Base-by-base conservation (phyloP, 768 basidiomycete genomes). In the Tulasnella sp. region DNA sequence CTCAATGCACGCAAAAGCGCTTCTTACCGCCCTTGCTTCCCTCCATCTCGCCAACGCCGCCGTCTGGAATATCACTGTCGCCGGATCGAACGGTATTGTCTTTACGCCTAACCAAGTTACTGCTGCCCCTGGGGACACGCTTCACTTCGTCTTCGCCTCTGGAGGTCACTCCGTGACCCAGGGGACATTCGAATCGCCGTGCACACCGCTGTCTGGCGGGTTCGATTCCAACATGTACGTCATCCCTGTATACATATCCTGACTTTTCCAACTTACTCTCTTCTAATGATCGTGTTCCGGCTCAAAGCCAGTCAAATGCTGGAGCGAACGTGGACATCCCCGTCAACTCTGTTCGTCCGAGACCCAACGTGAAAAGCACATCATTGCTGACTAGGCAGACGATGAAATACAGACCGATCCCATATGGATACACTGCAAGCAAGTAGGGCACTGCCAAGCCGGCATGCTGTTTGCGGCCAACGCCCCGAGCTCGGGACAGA, bases 361-460 rank as follows among this genome's bases (percentile, higher is more conserved):
- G n/a, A n/a, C n/a, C n/a, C n/a, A n/a, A n/a, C n/a, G n/a, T 62
- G 11, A 22, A 32, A 37, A 11, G 4, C 26, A 11, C 5, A 5
- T 26, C 11, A 8, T 32, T n/a, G 6, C 29, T 11, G n/a, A 12
- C 11, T 14, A 8, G 29, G 1, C 5, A 19, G 19, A 1, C 2
- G 22, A n/a, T 65, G 63, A 65, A n/a, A 22, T 65, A 4, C 67
- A 86, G 85, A 88, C 87, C 34, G 66, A 71, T 4, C 77, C 79
- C 12, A 78, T 86, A 74, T 88, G 87, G 86, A 83, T 84, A 62
- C 87, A 84, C 80, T 79, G 63, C 11, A 77, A 77, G 62, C 75
- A 71, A 40, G 59, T 35, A 22, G 71, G 59, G 26, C 74, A 75
- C 73, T 75, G 74, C 62, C 36, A 67, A 39, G 40, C 22, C 12